Conservation (phyloP, 371 early-diverging fungal genomes). For the Chytridiales sp. region DNA sequence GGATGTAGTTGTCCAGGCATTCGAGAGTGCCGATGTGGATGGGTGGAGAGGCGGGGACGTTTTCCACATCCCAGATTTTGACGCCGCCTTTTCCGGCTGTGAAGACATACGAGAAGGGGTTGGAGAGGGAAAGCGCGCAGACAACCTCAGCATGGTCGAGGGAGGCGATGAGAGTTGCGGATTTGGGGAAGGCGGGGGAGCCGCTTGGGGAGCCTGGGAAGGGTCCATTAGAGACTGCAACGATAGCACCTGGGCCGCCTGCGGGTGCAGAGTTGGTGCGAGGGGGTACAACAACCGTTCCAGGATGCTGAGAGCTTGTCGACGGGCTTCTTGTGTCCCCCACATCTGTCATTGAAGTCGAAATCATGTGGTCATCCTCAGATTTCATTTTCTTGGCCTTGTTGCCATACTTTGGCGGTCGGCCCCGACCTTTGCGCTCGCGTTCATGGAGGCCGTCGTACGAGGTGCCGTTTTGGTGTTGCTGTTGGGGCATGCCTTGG, state of each 20-base stretch:
- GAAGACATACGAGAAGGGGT: constrained; percentile 29
- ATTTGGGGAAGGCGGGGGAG: constrained; percentile 2
- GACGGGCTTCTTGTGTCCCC: too few relatives aligned
- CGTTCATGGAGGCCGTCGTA: too few relatives aligned
- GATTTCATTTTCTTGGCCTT: too few relatives aligned
- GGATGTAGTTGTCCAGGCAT: constrained; percentile 25
- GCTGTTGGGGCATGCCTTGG: too few relatives aligned
- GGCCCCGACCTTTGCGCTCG: not conserved
- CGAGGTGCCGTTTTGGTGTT: too few relatives aligned
- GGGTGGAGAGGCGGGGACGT: constrained; percentile 5
- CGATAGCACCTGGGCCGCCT: too few relatives aligned
- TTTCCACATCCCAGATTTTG: constrained; percentile 32
- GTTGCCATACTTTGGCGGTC: constrained; percentile 4
- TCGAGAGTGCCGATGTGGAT: constrained; percentile 21
- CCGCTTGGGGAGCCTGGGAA: not conserved
- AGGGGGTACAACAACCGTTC: too few relatives aligned
- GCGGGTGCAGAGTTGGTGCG: too few relatives aligned
- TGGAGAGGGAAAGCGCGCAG: constrained; percentile 26
- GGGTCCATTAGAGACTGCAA: too few relatives aligned
- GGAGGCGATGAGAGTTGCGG: constrained; percentile 7
- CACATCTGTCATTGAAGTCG: too few relatives aligned
- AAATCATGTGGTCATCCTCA: too few relatives aligned
- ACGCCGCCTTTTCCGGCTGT: constrained; percentile 23
- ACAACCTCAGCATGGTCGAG: constrained; percentile 24
- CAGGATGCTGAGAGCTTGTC: too few relatives aligned